phyloP scores from a whole-genome alignment of 257 asterid genomes.

The Solanum tacnaense region DNA sequence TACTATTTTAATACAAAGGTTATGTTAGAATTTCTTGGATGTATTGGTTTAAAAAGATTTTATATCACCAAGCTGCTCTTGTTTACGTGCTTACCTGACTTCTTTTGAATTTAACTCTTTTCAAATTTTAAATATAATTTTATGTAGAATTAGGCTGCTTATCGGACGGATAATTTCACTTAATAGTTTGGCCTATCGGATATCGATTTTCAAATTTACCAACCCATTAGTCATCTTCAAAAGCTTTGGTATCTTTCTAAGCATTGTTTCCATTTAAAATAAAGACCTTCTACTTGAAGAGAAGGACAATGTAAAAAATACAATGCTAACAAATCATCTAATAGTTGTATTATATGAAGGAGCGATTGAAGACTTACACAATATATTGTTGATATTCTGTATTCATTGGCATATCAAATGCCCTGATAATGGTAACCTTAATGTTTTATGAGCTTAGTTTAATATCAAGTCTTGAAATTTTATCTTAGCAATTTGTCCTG shows the following conservation, averaged over 20 bases:
- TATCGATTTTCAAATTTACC: too few relatives aligned
- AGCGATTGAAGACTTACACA: constrained; percentile 48
- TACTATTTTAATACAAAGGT: too few relatives aligned
- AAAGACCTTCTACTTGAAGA: not conserved
- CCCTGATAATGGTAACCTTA: constrained; percentile 58
- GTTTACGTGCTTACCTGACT: too few relatives aligned
- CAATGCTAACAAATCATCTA: constrained; percentile 24
- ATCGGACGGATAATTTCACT: too few relatives aligned
- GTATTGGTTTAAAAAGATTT: too few relatives aligned
- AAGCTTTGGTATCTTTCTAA: constrained; percentile 50
- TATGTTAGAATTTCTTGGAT: too few relatives aligned
- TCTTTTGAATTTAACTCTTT: too few relatives aligned
- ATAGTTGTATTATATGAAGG: constrained; percentile 25
- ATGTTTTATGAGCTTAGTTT: not conserved
- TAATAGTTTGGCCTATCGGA: too few relatives aligned
- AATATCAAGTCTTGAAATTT: not conserved
- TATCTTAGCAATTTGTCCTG: not conserved
- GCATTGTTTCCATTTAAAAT: not conserved
- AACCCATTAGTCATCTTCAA: constrained; percentile 25
- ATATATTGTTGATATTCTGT: constrained; percentile 29
- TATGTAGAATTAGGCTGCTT: too few relatives aligned
- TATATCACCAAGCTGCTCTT: too few relatives aligned
- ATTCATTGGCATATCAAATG: constrained; percentile 67
- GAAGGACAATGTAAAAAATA: not conserved
- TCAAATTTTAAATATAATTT: too few relatives aligned